Percentiles rank a stretch among this genome's conserved stretches.
phyloP scores from a whole-genome alignment of 371 early-diverging fungal species.

The Neoconidiobolus thromboides region DNA sequence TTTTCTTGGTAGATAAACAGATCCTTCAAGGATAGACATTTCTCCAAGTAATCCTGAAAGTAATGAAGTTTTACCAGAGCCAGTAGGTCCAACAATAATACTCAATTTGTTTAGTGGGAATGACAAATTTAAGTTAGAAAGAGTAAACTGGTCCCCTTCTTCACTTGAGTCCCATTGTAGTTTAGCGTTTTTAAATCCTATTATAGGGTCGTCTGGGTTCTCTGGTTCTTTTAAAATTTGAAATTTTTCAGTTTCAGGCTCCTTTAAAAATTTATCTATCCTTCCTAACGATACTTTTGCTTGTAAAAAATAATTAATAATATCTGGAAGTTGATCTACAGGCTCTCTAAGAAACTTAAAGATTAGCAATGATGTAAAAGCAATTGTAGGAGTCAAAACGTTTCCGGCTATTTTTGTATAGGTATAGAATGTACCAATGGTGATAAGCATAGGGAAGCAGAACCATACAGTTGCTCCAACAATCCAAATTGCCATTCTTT shows the following conservation, averaged over 20 bases:
- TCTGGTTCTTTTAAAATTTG: conserved; percentile 8
- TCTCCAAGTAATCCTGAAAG: conserved; percentile 45
- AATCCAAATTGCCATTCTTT: conserved; percentile 21
- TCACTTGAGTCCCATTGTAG: conserved; percentile 21
- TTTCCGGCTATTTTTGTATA: conserved; percentile 32
- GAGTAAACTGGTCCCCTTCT: conserved; percentile 14
- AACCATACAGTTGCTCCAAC: conserved; percentile 20
- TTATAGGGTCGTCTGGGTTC: conserved; percentile 12
- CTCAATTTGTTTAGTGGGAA: conserved; percentile 39
- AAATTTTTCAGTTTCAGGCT: conserved; percentile 20
- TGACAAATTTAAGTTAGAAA: conserved; percentile 21
- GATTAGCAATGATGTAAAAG: conserved; percentile 36
- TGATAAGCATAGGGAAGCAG: conserved; percentile 32
- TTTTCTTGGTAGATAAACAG: conserved; percentile 20
- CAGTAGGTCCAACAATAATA: conserved; percentile 36
- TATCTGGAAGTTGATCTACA: conserved; percentile 31
- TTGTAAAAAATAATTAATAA: conserved; percentile 23
- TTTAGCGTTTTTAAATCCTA: conserved; percentile 23
- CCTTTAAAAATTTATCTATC: conserved; percentile 28
- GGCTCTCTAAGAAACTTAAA: conserved; percentile 32
- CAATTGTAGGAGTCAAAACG: conserved; percentile 31
- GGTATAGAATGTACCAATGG: conserved; percentile 27
- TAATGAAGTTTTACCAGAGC: conserved; percentile 41
- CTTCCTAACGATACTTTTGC: conserved; percentile 31
- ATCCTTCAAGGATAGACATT: conserved; percentile 27